Evolutionary conservation across 2,329 filamentous ascomycete species (phyloP), one percentile per base, ranked within the genome.

Genomic region (Fusarium musae): DNA sequence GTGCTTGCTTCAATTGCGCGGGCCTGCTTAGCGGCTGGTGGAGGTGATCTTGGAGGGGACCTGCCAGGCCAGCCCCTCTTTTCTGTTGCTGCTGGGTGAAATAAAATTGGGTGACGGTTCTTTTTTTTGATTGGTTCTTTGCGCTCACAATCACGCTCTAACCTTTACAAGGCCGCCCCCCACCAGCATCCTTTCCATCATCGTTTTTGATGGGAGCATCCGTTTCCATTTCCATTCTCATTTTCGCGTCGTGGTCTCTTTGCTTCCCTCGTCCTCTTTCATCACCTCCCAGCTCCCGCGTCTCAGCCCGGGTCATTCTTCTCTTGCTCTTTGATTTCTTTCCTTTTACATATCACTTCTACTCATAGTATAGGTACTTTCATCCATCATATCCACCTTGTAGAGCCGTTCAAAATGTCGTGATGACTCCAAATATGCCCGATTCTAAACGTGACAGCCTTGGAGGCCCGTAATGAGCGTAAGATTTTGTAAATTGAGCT

Each of bases 111-210:
- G 56, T 59, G 70, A 66, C 49, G 61, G 64, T 66, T 62, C 72
- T 61, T 63, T 68, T 75, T 75, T 73, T 75, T 75, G 34, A 71
- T 73, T 75, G 72, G 72, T 50, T 54, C 34, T 26, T 11, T 12
- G 34, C 49, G 43, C 59, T 72, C 28, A 28, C 42, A 44, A 50
- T 44, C 34, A 46, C n/a, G 39, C 16, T 44, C 36, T 54, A 32
- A 60, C 54, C 46, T 30, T 46, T 60, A 66, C 74, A 75, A 57
- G 60, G 58, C 64, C 70, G 52, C 57, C 56, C 49, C 49, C 59
- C 64, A 42, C 57, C 57, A 23, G 30, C 39, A 40, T 26, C 60
- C 52, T 63, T 73, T 70, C 52, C 70, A 47, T 73, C 60, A 73
- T 66, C 26, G 34, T 44, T 54, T 58, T 54, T 58, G 54, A 69